phyloP scores from a whole-genome alignment of 225 moss, liverwort and hornwort species.

The Neckera pumila region DNA sequence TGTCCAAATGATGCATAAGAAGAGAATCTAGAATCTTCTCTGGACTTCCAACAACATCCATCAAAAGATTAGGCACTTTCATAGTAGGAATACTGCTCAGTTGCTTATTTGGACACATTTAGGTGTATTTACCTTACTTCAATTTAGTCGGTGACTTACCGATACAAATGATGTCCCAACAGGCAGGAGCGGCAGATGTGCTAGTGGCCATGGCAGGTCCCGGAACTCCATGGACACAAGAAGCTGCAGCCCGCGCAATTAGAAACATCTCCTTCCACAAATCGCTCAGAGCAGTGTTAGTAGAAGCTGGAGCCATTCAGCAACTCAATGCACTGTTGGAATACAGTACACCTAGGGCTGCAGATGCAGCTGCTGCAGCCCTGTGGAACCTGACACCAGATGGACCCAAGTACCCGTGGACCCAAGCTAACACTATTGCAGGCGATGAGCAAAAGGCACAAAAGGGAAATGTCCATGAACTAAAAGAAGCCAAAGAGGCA shows the following conservation, averaged over 20 bases:
- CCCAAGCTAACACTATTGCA: background rate
- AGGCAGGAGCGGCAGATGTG: constrained; percentile 39
- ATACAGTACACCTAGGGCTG: constrained; percentile 44
- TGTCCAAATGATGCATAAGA: no score
- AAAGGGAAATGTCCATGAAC: background rate
- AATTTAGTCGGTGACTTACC: background rate
- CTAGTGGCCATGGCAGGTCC: constrained; percentile 43
- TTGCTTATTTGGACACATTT: background rate
- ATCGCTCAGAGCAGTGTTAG: constrained; percentile 14
- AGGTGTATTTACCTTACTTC: background rate
- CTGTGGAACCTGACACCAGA: constrained; percentile 33
- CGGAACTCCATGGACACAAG: constrained; percentile 51
- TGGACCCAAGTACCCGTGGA: constrained; percentile 9
- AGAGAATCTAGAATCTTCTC: background rate
- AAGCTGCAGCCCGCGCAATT: constrained; percentile 42
- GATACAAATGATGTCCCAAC: background rate
- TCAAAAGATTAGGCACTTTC: background rate
- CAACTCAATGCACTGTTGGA: constrained; percentile 44
- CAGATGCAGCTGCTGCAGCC: constrained; percentile 34
- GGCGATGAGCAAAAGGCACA: background rate
- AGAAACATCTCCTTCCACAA: constrained; percentile 39
- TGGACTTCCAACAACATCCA: background rate
- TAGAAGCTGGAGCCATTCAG: constrained; percentile 38
- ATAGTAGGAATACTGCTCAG: background rate
- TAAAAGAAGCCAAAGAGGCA: background rate